These are phyloP conservation scores for Beauveria sp. DNA, from an alignment of 2,329 filamentous ascomycete genomes.

Conservation along the genomic window DNA sequence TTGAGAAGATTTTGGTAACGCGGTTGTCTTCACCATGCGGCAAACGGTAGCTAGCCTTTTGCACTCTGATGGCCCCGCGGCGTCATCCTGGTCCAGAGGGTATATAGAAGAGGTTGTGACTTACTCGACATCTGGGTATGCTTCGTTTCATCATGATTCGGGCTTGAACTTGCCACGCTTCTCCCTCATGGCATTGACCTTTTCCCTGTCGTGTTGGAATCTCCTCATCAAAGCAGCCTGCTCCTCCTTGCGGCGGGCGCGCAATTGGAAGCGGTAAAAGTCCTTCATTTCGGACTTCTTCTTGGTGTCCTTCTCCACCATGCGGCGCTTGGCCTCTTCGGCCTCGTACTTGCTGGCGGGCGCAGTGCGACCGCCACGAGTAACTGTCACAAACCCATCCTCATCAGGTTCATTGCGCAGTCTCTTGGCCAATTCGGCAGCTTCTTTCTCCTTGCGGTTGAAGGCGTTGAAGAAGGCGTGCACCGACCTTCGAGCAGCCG, in stretches of 20 bases:
- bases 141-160: conserved; percentile 24
- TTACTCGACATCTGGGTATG: not conserved
- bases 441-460: conserved; percentile 60
- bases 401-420: conserved; percentile 78
- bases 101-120: not conserved
- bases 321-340: conserved; percentile 49
- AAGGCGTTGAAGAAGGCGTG: conserved; percentile 86
- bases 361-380: conserved; percentile 65
- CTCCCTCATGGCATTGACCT: conserved; percentile 63
- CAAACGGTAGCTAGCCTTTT: conserved; percentile 18
- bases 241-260: conserved; percentile 70
- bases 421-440: conserved; percentile 52
- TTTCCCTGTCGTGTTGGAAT: conserved; percentile 70
- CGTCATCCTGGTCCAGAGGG: conserved; percentile 37
- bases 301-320: conserved; percentile 55
- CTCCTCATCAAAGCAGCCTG: conserved; percentile 59
- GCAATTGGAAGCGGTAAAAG: conserved; percentile 78
- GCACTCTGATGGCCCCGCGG: conserved; percentile 44
- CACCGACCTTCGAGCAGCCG: conserved; percentile 61
- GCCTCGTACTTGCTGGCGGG: conserved; percentile 67
- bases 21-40: conserved; percentile 55
- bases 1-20: conserved; percentile 58
- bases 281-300: conserved; percentile 58
- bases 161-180: conserved; percentile 55
- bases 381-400: conserved; percentile 92